These are phyloP conservation scores for Arthrobotrys sphaeroides DNA, from an alignment of 2,329 filamentous ascomycete genomes.

Conservation along the genomic window DNA sequence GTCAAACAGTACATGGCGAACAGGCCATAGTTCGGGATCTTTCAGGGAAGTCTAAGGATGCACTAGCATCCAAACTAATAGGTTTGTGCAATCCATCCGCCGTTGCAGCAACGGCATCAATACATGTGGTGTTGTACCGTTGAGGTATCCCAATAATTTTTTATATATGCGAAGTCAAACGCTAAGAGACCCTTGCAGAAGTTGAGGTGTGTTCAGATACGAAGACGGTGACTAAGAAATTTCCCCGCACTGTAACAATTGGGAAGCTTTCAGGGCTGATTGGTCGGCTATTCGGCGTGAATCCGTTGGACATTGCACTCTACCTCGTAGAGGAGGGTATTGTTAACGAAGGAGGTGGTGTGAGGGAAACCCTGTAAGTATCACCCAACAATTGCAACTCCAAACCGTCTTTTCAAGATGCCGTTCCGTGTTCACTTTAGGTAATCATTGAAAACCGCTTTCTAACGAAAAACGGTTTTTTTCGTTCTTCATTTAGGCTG, in stretches of 20 bases:
- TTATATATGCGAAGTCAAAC: slow-evolving; percentile 4
- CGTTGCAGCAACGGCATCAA: slow-evolving; percentile 10
- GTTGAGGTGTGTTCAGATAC: slow-evolving; percentile 22
- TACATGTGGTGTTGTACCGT: slow-evolving; percentile 9
- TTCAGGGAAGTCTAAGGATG: slow-evolving; percentile 41
- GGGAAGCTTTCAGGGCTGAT: slow-evolving; percentile 48
- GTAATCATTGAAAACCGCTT: slow-evolving; percentile 6
- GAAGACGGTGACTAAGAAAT: slow-evolving; percentile 47
- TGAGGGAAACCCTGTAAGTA: slow-evolving; percentile 51
- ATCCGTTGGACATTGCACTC: slow-evolving; percentile 43
- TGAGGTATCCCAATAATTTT: slow-evolving; percentile 5
- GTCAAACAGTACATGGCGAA: slow-evolving; percentile 49
- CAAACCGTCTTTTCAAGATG: slow-evolving; percentile 1
- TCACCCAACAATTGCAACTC: slow-evolving; percentile 30
- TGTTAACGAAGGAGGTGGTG: slow-evolving; percentile 16
- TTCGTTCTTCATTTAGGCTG: slow-evolving; percentile 11
- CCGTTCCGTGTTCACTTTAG: slow-evolving; percentile 14
- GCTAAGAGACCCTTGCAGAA: slow-evolving; percentile 43
- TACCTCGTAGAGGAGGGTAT: slow-evolving; percentile 44
- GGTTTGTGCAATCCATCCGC: slow-evolving; percentile 32
- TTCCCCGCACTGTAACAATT: slow-evolving; percentile 53
- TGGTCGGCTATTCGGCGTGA: slow-evolving; percentile 48
- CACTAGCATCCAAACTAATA: slow-evolving; percentile 43
- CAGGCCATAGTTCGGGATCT: slow-evolving; percentile 44
- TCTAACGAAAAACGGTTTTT: slow-evolving; percentile 26